phyloP scores from a whole-genome alignment of 768 basidiomycete species.

The Xerocomellus dryophilus region DNA sequence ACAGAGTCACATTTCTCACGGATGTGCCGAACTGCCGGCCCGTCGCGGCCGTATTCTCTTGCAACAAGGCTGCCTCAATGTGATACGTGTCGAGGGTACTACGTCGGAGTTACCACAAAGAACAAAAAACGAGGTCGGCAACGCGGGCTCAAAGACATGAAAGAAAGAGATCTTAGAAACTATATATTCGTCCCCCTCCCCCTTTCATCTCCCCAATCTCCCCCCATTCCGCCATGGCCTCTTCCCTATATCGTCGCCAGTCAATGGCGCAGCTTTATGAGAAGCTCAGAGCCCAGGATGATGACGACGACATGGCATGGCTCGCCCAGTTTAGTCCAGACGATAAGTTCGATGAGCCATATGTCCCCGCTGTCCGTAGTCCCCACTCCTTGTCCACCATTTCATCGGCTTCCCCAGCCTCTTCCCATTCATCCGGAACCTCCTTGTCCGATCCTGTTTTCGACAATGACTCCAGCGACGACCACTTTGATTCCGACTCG shows the following conservation, averaged over 20 bases:
- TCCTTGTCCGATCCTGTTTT: conserved; percentile 17
- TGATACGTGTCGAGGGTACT: conserved; percentile 33
- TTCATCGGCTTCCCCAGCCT: conserved; percentile 28
- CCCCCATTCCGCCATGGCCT: conserved; percentile 24
- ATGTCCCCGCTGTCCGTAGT: conserved; percentile 15
- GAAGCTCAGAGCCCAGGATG: conserved; percentile 34
- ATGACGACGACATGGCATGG: conserved; percentile 36
- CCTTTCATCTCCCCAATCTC: conserved; percentile 19
- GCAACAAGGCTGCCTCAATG: conserved; percentile 38
- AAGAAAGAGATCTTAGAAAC: conserved; percentile 32
- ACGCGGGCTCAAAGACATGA: conserved; percentile 37
- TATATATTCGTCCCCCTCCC: conserved; percentile 28
- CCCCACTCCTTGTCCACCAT: conserved; percentile 25
- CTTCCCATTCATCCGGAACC: conserved; percentile 24
- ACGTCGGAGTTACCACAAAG: conserved; percentile 39
- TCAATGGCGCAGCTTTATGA: conserved; percentile 37
- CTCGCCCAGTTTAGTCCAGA: conserved; percentile 35
- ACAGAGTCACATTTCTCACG: conserved; percentile 33
- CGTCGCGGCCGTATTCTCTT: conserved; percentile 9
- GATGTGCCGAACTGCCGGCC: conserved; percentile 18
- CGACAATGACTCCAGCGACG: conserved; percentile 25
- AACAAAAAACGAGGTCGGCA: conserved; percentile 42
- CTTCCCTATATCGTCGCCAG: conserved; percentile 34
- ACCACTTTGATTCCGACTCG: conserved; percentile 28
- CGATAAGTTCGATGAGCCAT: conserved; percentile 30